A percentile compares a stretch with the other conserved stretches of the same genome.
These are phyloP conservation scores for Vicia sativa DNA, from an alignment of 306 rosid species.

Conservation along the genomic window DNA sequence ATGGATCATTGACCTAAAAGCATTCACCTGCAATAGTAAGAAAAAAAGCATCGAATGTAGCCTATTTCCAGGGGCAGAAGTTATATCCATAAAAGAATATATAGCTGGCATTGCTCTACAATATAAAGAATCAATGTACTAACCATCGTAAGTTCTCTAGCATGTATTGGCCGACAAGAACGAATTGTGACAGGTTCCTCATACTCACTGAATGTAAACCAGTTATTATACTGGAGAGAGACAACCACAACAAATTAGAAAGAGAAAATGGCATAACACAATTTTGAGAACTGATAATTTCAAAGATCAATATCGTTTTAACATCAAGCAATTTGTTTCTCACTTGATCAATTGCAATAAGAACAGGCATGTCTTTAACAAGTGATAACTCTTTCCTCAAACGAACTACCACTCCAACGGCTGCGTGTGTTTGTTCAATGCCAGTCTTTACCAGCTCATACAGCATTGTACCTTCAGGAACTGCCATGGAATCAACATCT, in stretches of 20 bases:
- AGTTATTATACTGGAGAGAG: conserved; percentile 79
- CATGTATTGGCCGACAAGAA: conserved; percentile 82
- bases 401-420: conserved; percentile 89
- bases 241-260: conserved; percentile 34
- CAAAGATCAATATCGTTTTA: conserved; percentile 20
- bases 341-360: conserved; percentile 96
- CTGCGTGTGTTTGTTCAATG: conserved; percentile 87
- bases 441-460: conserved; percentile 83
- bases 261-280: conserved; percentile 21
- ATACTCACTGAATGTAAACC: conserved; percentile 96
- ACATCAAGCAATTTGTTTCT: conserved; percentile 42
- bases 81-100: background rate
- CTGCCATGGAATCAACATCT: conserved; percentile 76
- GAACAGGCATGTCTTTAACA: conserved; percentile 89
- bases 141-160: conserved; percentile 85
- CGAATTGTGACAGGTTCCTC: conserved; percentile 85
- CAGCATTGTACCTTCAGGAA: conserved; percentile 80
- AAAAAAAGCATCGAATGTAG: conserved; percentile 18
- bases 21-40: conserved; percentile 73
- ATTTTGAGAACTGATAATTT: conserved; percentile 10
- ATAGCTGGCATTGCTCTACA: conserved; percentile 16
- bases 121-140: conserved; percentile 38
- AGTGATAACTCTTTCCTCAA: conserved; percentile 90
- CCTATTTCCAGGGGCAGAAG: conserved; percentile 7
- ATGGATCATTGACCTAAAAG: conserved; percentile 90